Conservation (phyloP, 2,329 filamentous ascomycete species). For the Myrmaecium sp. region DNA sequence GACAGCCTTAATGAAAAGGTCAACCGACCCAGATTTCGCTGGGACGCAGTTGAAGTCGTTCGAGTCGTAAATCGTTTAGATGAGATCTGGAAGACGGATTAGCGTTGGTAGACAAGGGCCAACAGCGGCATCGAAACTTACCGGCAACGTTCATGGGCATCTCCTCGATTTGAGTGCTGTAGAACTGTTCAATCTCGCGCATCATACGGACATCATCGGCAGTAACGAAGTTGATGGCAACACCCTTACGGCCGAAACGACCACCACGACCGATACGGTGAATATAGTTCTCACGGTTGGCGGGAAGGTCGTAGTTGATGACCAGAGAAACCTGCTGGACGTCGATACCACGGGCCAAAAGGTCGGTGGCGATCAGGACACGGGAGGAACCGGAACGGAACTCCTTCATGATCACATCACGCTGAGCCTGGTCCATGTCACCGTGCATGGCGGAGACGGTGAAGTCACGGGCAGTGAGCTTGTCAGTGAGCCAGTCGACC, state of each 20-base stretch:
- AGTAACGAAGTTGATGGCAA: constrained; percentile 99
- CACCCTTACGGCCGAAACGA: constrained; percentile 99
- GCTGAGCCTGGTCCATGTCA: constrained; percentile 96
- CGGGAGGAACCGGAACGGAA: constrained; percentile 97
- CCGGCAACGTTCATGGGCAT: constrained; percentile 89
- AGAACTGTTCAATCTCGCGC: constrained; percentile 99
- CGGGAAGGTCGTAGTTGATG: constrained; percentile 99
- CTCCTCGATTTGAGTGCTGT: constrained; percentile 99
- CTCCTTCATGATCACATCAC: constrained; percentile 99
- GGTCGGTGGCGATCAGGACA: constrained; percentile 95
- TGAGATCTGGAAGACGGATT: constrained; percentile 16
- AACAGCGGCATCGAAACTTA: constrained; percentile 20
- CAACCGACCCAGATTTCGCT: constrained; percentile 8
- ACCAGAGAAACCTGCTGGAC: constrained; percentile 98
- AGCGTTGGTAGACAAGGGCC: constrained; percentile 2
- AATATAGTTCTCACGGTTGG: constrained; percentile 99
- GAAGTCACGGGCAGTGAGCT: constrained; percentile 96
- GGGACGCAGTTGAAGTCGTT: constrained; percentile 12
- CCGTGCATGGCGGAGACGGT: constrained; percentile 99
- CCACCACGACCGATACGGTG: constrained; percentile 98
- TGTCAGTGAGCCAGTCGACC: constrained; percentile 99
- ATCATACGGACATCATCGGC: constrained; percentile 99
- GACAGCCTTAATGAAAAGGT: constrained; percentile 11
- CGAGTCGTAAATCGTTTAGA: constrained; percentile 17
- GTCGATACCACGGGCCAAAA: constrained; percentile 98